Conservation (phyloP, 139 green algal genomes). For the Diplosphaera chodatii region DNA sequence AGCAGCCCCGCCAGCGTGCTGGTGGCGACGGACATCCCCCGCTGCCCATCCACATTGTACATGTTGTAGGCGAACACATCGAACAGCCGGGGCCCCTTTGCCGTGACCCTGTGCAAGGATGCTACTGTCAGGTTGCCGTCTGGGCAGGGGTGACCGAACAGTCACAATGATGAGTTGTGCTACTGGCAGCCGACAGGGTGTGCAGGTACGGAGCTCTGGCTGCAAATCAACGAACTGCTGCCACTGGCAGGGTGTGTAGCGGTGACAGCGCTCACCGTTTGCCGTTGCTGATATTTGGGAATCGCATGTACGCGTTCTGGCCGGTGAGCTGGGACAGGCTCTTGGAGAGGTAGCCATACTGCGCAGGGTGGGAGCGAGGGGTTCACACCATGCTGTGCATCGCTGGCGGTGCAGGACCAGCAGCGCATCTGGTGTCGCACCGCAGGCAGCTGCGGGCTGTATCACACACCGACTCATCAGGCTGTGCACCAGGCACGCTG, state of each 20-base stretch:
- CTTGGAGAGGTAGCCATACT: not conserved
- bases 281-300: not conserved
- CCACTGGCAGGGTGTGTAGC: not conserved
- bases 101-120: not conserved
- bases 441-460: too few species aligned
- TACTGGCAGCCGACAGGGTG: too few species aligned
- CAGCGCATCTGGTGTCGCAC: too few species aligned
- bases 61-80: not conserved
- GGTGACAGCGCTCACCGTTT: not conserved
- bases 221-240: not conserved
- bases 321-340: not conserved
- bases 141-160: too few species aligned
- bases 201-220: too few species aligned
- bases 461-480: too few species aligned
- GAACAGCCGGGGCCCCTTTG: not conserved
- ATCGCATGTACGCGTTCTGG: not conserved
- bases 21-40: not conserved
- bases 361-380: too few species aligned
- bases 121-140: too few species aligned
- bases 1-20: not conserved
- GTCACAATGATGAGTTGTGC: too few species aligned
- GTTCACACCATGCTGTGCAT: too few species aligned
- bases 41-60: not conserved
- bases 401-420: too few species aligned
- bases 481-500: too few species aligned